A percentile compares a stretch with the other conserved stretches of the same genome.
phyloP scores from a whole-genome alignment of 768 basidiomycete genomes.

The Lentinula raphanica region DNA sequence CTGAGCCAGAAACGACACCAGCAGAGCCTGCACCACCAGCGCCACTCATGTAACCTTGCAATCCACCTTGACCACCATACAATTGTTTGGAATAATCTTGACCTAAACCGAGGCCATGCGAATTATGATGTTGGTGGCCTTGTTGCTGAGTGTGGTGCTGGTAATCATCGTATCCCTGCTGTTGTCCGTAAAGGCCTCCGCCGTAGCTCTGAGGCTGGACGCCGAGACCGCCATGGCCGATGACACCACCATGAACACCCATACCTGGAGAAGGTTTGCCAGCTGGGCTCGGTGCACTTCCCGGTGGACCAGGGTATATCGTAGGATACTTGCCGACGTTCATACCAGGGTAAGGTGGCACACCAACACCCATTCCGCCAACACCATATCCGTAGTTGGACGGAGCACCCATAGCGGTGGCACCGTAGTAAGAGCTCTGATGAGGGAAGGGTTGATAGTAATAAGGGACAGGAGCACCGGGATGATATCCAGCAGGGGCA shows the following conservation, averaged over 20 bases:
- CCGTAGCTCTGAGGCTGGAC: conserved; percentile 34
- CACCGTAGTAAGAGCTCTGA: conserved; percentile 43
- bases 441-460: conserved; percentile 70
- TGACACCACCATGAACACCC: conserved; percentile 21
- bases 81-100: conserved; percentile 21
- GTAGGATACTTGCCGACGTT: conserved; percentile 72
- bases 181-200: conserved; percentile 11
- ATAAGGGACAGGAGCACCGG: conserved; percentile 43
- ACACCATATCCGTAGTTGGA: conserved; percentile 41
- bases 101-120: conserved; percentile 27
- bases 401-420: conserved; percentile 37
- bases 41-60: conserved; percentile 17
- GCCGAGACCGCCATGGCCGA: conserved; percentile 17
- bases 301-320: conserved; percentile 67
- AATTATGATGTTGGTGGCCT: conserved; percentile 9
- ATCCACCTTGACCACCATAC: conserved; percentile 35
- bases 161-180: conserved; percentile 39
- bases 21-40: conserved; percentile 28
- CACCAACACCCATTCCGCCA: conserved; percentile 33
- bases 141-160: conserved; percentile 47
- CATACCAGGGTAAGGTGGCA: conserved; percentile 39
- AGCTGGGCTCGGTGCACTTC: conserved; percentile 57
- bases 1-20: conserved; percentile 38
- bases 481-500: conserved; percentile 36
- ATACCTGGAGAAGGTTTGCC: conserved; percentile 50